These are phyloP conservation scores for Auriculariales sp. DNA, from an alignment of 768 basidiomycete species.

Conservation along the genomic window DNA sequence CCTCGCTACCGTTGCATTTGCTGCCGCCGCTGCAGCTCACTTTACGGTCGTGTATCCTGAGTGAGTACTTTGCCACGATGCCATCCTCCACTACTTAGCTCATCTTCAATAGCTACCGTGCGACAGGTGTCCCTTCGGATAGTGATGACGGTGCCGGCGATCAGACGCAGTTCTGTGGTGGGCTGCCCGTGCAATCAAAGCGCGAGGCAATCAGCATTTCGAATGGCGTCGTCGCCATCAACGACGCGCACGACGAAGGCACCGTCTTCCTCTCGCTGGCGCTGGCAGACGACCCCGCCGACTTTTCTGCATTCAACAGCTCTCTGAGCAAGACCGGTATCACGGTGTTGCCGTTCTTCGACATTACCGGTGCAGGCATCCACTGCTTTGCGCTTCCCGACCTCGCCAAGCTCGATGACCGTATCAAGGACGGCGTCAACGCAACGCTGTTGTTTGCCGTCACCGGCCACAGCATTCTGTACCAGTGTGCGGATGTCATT, in stretches of 20 bases:
- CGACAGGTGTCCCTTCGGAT: no score
- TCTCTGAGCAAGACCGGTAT: slow-evolving; percentile 17
- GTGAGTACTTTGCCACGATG: no score
- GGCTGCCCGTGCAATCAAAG: no score
- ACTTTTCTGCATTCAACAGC: slow-evolving; percentile 48
- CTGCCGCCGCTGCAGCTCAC: no score
- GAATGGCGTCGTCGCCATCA: slow-evolving; percentile 45
- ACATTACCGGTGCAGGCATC: slow-evolving; percentile 38
- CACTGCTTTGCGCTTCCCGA: slow-evolving; percentile 61
- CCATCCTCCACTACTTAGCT: no score
- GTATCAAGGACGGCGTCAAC: slow-evolving; percentile 46
- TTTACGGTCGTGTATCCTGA: no score
- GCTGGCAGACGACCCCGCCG: slow-evolving; percentile 34
- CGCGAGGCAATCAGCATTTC: no score
- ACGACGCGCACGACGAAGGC: slow-evolving; percentile 40
- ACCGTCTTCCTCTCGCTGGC: slow-evolving; percentile 32
- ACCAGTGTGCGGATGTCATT: slow-evolving; percentile 72
- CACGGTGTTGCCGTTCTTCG: slow-evolving; percentile 31
- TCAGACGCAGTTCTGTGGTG: no score
- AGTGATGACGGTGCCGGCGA: no score
- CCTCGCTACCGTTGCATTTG: no score
- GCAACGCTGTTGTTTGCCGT: slow-evolving; percentile 56
- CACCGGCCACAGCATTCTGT: slow-evolving; percentile 60
- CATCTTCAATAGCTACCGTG: no score
- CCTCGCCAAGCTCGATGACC: slow-evolving; percentile 28